A percentile compares a stretch with the other conserved stretches of the same genome.
phyloP scores from a whole-genome alignment of 805 yeast genomes.

The Candida insectorum region DNA sequence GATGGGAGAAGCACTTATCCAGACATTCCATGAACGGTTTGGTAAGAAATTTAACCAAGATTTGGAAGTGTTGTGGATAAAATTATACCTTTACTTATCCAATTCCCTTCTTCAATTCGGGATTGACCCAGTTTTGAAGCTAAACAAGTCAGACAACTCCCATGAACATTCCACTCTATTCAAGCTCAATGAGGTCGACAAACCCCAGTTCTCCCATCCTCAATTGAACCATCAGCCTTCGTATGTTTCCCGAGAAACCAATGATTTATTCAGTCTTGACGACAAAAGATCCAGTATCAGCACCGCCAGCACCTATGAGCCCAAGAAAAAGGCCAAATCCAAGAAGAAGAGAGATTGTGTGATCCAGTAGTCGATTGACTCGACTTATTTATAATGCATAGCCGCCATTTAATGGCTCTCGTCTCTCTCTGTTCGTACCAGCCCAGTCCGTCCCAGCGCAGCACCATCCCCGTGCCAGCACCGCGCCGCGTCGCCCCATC shows the following conservation, averaged over 20 bases:
- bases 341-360: slow-evolving; percentile 29
- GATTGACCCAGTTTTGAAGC: slow-evolving; percentile 42
- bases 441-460: slow-evolving; percentile 1
- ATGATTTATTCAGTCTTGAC: too few species aligned
- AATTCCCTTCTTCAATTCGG: slow-evolving; percentile 64
- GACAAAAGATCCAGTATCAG: too few species aligned
- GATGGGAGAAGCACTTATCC: slow-evolving; percentile 70
- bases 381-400: not conserved
- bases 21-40: slow-evolving; percentile 66
- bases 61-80: slow-evolving; percentile 68
- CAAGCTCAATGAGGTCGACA: slow-evolving; percentile 8
- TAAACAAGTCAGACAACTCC: slow-evolving; percentile 9
- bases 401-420: too few species aligned
- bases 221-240: slow-evolving; percentile 1
- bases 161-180: slow-evolving; percentile 4
- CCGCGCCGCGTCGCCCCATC: not conserved
- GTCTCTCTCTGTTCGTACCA: too few species aligned
- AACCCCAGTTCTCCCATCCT: too few species aligned
- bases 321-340: slow-evolving; percentile 6
- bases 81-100: slow-evolving; percentile 64
- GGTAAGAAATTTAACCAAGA: slow-evolving; percentile 51
- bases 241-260: too few species aligned
- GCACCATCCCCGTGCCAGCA: not conserved
- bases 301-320: not conserved
- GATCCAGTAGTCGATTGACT: slow-evolving; percentile 9